Conservation (phyloP, 169 alveolate genomes). For the Eimeria necatrix region DNA sequence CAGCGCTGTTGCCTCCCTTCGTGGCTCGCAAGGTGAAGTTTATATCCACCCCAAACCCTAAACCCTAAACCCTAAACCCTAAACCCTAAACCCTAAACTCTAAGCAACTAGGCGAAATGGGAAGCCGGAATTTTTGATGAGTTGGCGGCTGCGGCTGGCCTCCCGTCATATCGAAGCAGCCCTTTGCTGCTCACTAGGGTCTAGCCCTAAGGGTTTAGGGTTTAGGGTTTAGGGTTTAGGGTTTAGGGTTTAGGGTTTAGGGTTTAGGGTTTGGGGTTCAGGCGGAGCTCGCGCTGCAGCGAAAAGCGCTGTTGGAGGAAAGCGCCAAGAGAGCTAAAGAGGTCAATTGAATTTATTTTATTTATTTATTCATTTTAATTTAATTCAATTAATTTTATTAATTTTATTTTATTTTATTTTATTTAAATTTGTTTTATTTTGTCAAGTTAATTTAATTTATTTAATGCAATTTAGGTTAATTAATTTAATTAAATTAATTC, state of each 20-base stretch:
- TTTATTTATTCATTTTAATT: not conserved
- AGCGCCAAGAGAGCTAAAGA: not conserved
- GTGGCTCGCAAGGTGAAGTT: not conserved
- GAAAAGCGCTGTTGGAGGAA: not conserved
- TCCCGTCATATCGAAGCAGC: no score
- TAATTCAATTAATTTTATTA: no score
- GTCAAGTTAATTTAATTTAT: no score
- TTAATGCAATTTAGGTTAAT: no score
- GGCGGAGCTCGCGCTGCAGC: not conserved
- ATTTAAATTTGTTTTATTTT: no score
- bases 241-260: slow-evolving; percentile 2
- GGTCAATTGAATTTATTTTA: not conserved
- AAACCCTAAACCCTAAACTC: slow-evolving; percentile 19
- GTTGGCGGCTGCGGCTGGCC: no score
- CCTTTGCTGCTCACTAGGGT: not conserved
- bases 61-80: not conserved
- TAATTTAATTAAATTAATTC: no score
- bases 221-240: not conserved
- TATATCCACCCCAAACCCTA: not conserved
- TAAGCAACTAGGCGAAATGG: not conserved
- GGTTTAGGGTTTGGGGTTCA: not conserved
- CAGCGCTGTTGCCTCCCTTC: not conserved
- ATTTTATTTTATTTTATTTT: no score
- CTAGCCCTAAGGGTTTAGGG: slow-evolving; percentile 1
- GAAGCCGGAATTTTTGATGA: no score